A percentile compares a stretch with the other conserved stretches of the same genome.
Evolutionary conservation across 306 rosid species (phyloP).

Genomic region (Medicago lupulina): DNA sequence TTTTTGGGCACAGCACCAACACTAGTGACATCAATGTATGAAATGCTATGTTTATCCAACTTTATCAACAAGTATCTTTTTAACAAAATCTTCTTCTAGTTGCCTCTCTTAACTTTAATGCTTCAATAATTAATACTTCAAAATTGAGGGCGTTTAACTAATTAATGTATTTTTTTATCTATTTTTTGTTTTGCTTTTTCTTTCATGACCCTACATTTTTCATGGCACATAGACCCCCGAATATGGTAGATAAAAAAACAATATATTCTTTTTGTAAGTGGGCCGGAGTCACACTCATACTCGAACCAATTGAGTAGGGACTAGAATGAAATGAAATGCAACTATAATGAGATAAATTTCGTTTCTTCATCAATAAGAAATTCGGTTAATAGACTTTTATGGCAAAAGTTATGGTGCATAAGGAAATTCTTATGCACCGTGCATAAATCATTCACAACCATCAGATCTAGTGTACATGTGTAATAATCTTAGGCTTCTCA

Average conservation of each 20-base stretch:
- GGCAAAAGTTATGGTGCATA: too few relatives aligned
- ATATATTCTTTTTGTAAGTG: constrained; percentile 60
- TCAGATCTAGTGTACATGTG: too few relatives aligned
- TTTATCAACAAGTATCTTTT: constrained; percentile 52
- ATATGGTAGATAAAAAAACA: constrained; percentile 46
- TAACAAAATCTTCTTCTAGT: constrained; percentile 59
- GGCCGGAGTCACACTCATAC: constrained; percentile 47
- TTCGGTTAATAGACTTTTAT: too few relatives aligned
- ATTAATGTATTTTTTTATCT: constrained; percentile 48
- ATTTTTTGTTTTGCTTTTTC: constrained; percentile 50
- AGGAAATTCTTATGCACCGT: too few relatives aligned
- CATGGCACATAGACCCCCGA: constrained; percentile 58
- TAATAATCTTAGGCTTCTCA: too few relatives aligned
- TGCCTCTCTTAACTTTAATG: constrained; percentile 62
- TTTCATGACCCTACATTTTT: constrained; percentile 44
- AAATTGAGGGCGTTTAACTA: constrained; percentile 38
- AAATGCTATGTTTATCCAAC: constrained; percentile 62
- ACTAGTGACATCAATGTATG: constrained; percentile 50
- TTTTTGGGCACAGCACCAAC: constrained; percentile 55
- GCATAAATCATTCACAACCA: too few relatives aligned
- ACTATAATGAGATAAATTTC: constrained; percentile 37
- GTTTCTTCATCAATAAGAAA: constrained; percentile 66
- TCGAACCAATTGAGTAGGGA: constrained; percentile 5
- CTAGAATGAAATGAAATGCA: constrained; percentile 33
- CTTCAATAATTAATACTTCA: constrained; percentile 50